A percentile compares a stretch with the other conserved stretches of the same genome.
Conservation (phyloP, 1,139 yeast species). For the Candida frijolesensis region DNA sequence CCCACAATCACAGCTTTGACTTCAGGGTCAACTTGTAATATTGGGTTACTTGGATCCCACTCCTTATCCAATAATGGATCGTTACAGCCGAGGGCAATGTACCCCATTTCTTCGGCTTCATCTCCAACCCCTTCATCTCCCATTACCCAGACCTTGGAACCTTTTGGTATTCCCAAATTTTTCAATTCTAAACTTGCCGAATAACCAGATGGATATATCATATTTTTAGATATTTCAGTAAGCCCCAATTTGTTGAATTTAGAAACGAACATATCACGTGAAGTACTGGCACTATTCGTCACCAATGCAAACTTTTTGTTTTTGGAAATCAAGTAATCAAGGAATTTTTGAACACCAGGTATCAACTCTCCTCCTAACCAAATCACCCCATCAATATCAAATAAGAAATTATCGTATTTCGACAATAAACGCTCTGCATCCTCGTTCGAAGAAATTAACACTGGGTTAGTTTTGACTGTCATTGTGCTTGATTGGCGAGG, state of each 20-base stretch:
- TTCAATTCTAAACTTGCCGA: constrained; percentile 35
- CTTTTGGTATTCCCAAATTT: constrained; percentile 26
- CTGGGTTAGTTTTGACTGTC: constrained; percentile 16
- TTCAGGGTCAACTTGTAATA: constrained; percentile 44
- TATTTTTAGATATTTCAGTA: constrained; percentile 28
- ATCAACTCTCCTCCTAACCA: constrained; percentile 81
- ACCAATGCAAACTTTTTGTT: constrained; percentile 39
- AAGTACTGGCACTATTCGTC: constrained; percentile 44
- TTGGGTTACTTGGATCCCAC: constrained; percentile 28
- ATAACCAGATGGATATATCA: constrained; percentile 42
- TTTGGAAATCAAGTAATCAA: constrained; percentile 51
- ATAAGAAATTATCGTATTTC: constrained; percentile 76
- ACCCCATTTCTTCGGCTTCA: constrained; percentile 71
- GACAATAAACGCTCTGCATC: constrained; percentile 58
- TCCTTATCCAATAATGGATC: constrained; percentile 40
- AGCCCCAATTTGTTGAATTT: constrained; percentile 39
- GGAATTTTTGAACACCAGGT: constrained; percentile 71
- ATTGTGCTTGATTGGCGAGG: constrained; percentile 1
- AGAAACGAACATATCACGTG: constrained; percentile 33
- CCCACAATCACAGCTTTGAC: constrained; percentile 47
- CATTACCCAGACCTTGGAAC: constrained; percentile 73
- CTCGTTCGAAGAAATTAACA: constrained; percentile 39
- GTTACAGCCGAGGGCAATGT: constrained; percentile 72
- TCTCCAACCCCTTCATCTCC: constrained; percentile 83
- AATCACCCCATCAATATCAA: constrained; percentile 93